phyloP scores from a whole-genome alignment of 2,329 filamentous ascomycete species.

The Aspergillus luchuensis region DNA sequence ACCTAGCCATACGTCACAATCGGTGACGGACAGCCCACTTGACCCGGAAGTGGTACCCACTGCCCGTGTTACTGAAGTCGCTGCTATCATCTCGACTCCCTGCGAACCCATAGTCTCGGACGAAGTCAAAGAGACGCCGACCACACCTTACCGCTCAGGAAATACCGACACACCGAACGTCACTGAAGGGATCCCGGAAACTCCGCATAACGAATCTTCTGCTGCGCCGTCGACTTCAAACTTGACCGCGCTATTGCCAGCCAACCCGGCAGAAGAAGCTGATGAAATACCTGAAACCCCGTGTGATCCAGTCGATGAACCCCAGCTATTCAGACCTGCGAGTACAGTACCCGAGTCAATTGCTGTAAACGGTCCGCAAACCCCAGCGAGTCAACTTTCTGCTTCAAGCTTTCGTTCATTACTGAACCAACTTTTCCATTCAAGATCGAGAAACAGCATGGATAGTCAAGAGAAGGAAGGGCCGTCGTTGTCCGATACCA shows the following conservation, averaged over 20 bases:
- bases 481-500: conserved; percentile 23
- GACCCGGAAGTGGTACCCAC: background rate
- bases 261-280: background rate
- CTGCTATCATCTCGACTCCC: conserved; percentile 16
- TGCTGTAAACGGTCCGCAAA: background rate
- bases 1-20: background rate
- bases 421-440: background rate
- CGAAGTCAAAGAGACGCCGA: conserved; percentile 12
- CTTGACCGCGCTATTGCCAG: background rate
- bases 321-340: background rate
- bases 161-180: too few relatives aligned
- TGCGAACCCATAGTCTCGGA: conserved; percentile 18
- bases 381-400: background rate
- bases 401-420: background rate
- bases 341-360: conserved; percentile 14
- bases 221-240: background rate
- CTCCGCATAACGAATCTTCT: background rate
- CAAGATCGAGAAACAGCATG: conserved; percentile 17
- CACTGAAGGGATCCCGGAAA: background rate
- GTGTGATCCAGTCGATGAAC: background rate
- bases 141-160: background rate
- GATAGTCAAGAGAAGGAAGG: conserved; percentile 21
- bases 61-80: conserved; percentile 18
- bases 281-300: conserved; percentile 29
- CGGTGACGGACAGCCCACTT: background rate